Evolutionary conservation across 2,329 filamentous ascomycete genomes (phyloP).

Genomic region (Colletotrichum zoysiae): DNA sequence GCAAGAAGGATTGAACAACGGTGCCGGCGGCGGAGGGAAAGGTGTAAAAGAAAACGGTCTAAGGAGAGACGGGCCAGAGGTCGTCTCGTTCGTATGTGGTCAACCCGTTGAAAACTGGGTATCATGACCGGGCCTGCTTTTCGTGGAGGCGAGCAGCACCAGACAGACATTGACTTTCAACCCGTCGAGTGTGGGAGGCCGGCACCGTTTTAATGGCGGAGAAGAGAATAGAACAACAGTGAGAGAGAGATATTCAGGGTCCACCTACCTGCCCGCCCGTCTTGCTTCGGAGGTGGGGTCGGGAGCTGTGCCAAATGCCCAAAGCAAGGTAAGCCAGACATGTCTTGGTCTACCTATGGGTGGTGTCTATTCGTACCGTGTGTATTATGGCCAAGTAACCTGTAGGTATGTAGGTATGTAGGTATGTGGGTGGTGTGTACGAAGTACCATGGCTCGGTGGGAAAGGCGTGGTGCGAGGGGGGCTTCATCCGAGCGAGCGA

Average conservation of each 20-base stretch:
- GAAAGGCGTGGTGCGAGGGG: constrained; percentile 27
- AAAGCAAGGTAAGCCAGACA: constrained; percentile 31
- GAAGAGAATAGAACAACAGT: constrained; percentile 27
- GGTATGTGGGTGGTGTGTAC: background rate
- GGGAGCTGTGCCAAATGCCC: constrained; percentile 17
- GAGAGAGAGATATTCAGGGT: constrained; percentile 41
- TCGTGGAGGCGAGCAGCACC: constrained; percentile 22
- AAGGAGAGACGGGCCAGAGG: constrained; percentile 17
- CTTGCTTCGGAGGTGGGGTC: constrained; percentile 36
- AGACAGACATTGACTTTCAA: constrained; percentile 19
- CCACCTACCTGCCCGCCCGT: constrained; percentile 31
- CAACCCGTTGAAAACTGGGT: constrained; percentile 29
- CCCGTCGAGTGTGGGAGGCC: constrained; percentile 33
- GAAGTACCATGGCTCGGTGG: constrained; percentile 12
- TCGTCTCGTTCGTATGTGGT: constrained; percentile 31
- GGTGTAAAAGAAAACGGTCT: constrained; percentile 27
- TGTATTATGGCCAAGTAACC: constrained; percentile 14
- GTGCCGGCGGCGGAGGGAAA: background rate
- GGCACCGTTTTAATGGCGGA: constrained; percentile 40
- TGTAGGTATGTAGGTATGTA: constrained; percentile 18
- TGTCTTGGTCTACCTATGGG: constrained; percentile 34
- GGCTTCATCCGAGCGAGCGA: constrained; percentile 19
- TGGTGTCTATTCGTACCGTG: constrained; percentile 2
- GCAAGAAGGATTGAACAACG: constrained; percentile 4
- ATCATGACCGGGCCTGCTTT: constrained; percentile 34